Conservation (phyloP, 2,329 filamentous ascomycete genomes). For the Fusarium keratoplasticum region DNA sequence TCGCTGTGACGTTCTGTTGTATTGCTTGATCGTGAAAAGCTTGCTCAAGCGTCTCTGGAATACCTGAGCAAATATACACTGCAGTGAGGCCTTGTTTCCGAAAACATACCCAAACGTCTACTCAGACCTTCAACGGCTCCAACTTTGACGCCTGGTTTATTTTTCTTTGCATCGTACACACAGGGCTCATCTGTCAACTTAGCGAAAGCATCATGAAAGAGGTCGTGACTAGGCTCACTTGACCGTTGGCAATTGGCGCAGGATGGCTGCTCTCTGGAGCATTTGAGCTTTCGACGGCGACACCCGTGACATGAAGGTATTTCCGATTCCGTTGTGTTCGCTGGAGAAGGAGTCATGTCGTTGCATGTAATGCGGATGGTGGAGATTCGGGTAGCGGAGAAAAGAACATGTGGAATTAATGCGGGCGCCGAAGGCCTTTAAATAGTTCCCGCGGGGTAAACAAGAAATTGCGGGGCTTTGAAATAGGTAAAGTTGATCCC, state of each 20-base stretch:
- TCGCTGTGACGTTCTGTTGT: not conserved
- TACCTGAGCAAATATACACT: not conserved
- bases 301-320: conserved; percentile 1
- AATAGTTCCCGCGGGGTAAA: not conserved
- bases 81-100: too few species aligned
- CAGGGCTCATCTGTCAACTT: conserved; percentile 3
- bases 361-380: not conserved
- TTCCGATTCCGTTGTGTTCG: not conserved
- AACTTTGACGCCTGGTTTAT: conserved; percentile 19
- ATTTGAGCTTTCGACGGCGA: not conserved
- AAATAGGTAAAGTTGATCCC: not conserved
- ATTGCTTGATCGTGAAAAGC: conserved; percentile 2
- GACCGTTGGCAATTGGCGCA: not conserved
- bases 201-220: not conserved
- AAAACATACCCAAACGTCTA: conserved; percentile 13
- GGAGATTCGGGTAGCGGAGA: not conserved
- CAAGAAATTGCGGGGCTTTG: not conserved
- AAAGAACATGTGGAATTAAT: not conserved
- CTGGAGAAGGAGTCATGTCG: not conserved
- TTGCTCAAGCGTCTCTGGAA: not conserved
- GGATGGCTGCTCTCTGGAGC: not conserved
- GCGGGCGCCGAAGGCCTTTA: not conserved
- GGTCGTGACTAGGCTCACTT: not conserved
- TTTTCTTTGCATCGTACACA: conserved; percentile 24
- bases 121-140: conserved; percentile 18